Base-by-base conservation (phyloP, 2,329 filamentous ascomycete species). In the Colletotrichum lupini region DNA sequence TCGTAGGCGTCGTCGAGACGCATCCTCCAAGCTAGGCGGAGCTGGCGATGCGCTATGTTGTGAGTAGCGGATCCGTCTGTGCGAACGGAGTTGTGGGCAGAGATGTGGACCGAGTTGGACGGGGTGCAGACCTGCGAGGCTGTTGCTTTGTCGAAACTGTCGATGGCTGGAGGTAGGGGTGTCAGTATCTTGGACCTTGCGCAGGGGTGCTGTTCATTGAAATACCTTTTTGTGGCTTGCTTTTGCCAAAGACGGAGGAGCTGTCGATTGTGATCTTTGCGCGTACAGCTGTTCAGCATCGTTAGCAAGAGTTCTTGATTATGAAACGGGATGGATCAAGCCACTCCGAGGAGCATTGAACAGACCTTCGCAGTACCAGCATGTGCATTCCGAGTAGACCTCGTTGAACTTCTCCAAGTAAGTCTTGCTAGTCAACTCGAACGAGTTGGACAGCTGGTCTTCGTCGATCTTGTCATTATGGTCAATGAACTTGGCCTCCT, bases 391-490 rank as follows among this genome's bases (percentile, higher is more conserved):
- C 1, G 89, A 92, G 80, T 95, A 97, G 5, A 94, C 88, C 63
- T 92, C 88, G 19, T 85, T 82, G 76, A 89, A 95, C 16, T 84
- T 81, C 32, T 90, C 89, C 76, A 94, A 89, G 79, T 96, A 97
- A 1, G 81, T 83, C 76, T 91, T 92, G 78, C 88, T 90, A 0
- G 94, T 97, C 89, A 90, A 94, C 78, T 92, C 90, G 78, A 97
- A 97, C 5, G 87, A 85, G 1, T 85, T 84, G 57, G 89, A 89
- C 7, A 97, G 87, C 61, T 86, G 87, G 16, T 83, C 84, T 77
- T 95, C 92, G 61, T 92, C 90, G 26, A 97, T 91, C 82, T 96
- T 96, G 85, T 97, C 95, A 80, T 97, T 92, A 78, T 97, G 94
- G 78, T 95, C 91, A 76, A 96, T 88, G 78, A 95, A 94, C 61